Evolutionary conservation across 2,329 filamentous ascomycete genomes (phyloP).

Genomic region (Cercospora sp.): DNA sequence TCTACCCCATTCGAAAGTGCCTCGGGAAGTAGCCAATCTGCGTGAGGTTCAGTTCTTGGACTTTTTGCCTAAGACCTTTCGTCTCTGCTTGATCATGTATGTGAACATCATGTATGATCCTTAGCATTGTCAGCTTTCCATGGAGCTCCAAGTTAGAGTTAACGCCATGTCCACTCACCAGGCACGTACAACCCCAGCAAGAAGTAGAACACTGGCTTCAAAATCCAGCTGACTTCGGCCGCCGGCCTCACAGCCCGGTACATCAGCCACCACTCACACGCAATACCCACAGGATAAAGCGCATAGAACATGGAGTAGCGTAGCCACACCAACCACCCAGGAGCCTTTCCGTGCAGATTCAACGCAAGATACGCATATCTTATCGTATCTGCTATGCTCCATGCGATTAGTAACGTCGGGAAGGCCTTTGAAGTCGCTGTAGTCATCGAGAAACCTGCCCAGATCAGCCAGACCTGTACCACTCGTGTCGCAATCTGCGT

Average conservation of each 20-base stretch:
- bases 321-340: constrained; percentile 10
- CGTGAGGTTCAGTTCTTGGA: neutral
- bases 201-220: constrained; percentile 14
- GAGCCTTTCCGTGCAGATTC: constrained; percentile 12
- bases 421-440: constrained; percentile 4
- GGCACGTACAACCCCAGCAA: constrained; percentile 13
- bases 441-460: constrained; percentile 7
- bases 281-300: constrained; percentile 16
- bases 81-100: constrained; percentile 18
- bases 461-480: constrained; percentile 18
- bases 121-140: neutral
- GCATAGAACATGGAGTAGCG: constrained; percentile 13
- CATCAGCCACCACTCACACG: constrained; percentile 20
- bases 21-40: neutral
- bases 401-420: constrained; percentile 5
- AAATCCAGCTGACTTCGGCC: neutral
- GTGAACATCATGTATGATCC: constrained; percentile 18
- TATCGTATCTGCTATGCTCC: constrained; percentile 12
- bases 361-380: constrained; percentile 12
- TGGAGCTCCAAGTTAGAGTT: neutral
- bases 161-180: neutral
- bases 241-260: constrained; percentile 5
- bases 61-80: constrained; percentile 5
- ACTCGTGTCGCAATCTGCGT: constrained; percentile 15
- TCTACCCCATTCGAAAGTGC: neutral